A percentile compares a stretch with the other conserved stretches of the same genome.
Conservation (phyloP, 768 basidiomycete genomes). For the Cystobasidium ongulense region DNA sequence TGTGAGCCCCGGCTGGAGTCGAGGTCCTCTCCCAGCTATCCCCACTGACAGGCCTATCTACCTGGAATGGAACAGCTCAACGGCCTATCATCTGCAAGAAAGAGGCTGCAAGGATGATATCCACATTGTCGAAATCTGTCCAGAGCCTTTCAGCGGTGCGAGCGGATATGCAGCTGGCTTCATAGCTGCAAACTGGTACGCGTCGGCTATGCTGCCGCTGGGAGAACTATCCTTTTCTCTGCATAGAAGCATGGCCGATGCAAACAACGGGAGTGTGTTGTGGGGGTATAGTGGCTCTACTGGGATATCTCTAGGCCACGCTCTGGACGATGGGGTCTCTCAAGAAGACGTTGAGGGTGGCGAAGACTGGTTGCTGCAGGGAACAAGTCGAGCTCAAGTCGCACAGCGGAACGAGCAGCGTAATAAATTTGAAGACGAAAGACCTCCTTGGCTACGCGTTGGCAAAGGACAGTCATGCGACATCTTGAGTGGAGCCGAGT, state of each 20-base stretch:
- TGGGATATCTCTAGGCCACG: not conserved
- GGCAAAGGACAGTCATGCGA: not conserved
- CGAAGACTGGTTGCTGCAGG: slow-evolving; percentile 18
- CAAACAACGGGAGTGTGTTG: not conserved
- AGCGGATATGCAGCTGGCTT: slow-evolving; percentile 22
- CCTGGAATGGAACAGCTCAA: not conserved
- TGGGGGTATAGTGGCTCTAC: slow-evolving; percentile 20
- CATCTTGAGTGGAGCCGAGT: slow-evolving; percentile 7
- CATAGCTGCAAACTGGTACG: slow-evolving; percentile 18
- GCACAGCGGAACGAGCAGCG: not conserved
- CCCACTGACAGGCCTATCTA: not conserved
- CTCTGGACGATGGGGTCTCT: not conserved
- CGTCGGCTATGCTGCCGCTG: slow-evolving; percentile 11
- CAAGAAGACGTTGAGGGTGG: not conserved
- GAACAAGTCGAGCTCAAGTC: slow-evolving; percentile 14
- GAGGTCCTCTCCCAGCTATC: not conserved
- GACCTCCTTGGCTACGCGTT: not conserved
- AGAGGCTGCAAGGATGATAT: not conserved
- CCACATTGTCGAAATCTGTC: not conserved
- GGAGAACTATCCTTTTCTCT: slow-evolving; percentile 5
- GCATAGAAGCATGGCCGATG: slow-evolving; percentile 2
- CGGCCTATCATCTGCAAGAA: slow-evolving; percentile 9
- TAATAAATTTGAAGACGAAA: not conserved
- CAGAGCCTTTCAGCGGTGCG: slow-evolving; percentile 9
- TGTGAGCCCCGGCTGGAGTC: not conserved